Conservation (phyloP, 352 stramenopile genomes). For the Globisporangium cylindrosporum region DNA sequence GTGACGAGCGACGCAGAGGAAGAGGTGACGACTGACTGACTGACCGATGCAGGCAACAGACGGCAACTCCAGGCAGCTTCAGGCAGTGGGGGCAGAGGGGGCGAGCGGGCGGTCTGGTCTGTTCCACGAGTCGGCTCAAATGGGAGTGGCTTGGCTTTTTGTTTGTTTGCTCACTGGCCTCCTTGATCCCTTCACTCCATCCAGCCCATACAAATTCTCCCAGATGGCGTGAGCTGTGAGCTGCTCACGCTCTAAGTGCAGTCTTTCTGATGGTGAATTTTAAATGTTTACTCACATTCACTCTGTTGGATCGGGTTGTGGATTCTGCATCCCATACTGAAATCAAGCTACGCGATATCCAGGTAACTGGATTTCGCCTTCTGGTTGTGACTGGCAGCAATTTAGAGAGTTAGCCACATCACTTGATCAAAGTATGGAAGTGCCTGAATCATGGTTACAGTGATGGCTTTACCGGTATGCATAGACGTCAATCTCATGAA, state of each 20-base stretch:
- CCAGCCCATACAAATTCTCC: conserved; percentile 8
- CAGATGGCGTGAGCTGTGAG: not conserved
- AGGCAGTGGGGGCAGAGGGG: not conserved
- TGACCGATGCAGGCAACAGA: too few species aligned
- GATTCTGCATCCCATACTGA: too few species aligned
- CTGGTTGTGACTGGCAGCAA: too few species aligned
- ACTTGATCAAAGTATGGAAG: too few species aligned
- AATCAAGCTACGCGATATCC: too few species aligned
- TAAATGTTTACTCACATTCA: conserved; percentile 7
- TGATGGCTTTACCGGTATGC: too few species aligned
- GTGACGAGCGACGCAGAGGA: not conserved
- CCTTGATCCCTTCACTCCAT: not conserved
- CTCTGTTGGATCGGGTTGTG: not conserved
- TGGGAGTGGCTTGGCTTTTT: conserved; percentile 5
- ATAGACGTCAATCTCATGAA: too few species aligned
- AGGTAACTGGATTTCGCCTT: too few species aligned
- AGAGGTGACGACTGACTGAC: not conserved
- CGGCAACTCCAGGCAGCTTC: not conserved
- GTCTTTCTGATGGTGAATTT: not conserved
- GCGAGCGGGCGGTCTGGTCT: not conserved
- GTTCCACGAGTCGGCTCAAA: conserved; percentile 3
- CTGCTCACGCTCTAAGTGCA: too few species aligned
- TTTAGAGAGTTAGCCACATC: too few species aligned
- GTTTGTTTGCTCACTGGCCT: not conserved
- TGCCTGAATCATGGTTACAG: too few species aligned